Conservation (phyloP, 1,139 yeast genomes). For the Hyphopichia wangnamkhiaoensis region DNA sequence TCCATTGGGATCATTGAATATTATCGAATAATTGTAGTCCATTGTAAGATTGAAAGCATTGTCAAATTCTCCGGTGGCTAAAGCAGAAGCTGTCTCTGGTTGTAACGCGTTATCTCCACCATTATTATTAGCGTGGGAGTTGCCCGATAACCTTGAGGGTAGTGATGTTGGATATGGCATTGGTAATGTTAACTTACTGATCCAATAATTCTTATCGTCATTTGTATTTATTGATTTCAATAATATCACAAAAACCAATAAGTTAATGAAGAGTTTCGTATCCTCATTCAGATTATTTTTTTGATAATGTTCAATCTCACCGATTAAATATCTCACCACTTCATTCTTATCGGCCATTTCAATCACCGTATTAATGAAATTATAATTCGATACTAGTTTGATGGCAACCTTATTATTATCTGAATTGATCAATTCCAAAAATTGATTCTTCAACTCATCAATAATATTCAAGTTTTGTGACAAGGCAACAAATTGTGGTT, state of each 20-base stretch:
- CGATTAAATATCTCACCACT: slow-evolving; percentile 15
- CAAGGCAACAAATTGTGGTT: background rate
- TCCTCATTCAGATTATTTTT: slow-evolving; percentile 27
- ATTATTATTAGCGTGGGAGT: too few relatives aligned
- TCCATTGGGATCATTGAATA: slow-evolving; percentile 14
- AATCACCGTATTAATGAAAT: slow-evolving; percentile 4
- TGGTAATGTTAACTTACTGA: background rate
- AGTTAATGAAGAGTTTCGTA: slow-evolving; percentile 27
- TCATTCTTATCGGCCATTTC: slow-evolving; percentile 9
- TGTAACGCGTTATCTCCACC: too few relatives aligned
- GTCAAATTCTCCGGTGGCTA: background rate
- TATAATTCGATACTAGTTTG: slow-evolving; percentile 3
- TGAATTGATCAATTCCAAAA: slow-evolving; percentile 6
- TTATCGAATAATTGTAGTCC: slow-evolving; percentile 21
- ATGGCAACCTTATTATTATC: background rate
- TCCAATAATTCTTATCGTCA: slow-evolving; percentile 28
- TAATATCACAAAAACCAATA: slow-evolving; percentile 23
- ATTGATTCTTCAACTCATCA: slow-evolving; percentile 10
- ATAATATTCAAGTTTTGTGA: slow-evolving; percentile 8
- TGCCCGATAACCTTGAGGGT: too few relatives aligned
- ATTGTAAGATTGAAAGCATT: slow-evolving; percentile 6
- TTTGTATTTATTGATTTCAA: slow-evolving; percentile 17
- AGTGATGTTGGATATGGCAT: too few relatives aligned
- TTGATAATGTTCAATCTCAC: slow-evolving; percentile 21
- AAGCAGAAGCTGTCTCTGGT: too few relatives aligned